Evolutionary conservation across 768 basidiomycete species (phyloP), one percentile per base, ranked within the genome.

Genomic region (Pisolithus marmoratus): DNA sequence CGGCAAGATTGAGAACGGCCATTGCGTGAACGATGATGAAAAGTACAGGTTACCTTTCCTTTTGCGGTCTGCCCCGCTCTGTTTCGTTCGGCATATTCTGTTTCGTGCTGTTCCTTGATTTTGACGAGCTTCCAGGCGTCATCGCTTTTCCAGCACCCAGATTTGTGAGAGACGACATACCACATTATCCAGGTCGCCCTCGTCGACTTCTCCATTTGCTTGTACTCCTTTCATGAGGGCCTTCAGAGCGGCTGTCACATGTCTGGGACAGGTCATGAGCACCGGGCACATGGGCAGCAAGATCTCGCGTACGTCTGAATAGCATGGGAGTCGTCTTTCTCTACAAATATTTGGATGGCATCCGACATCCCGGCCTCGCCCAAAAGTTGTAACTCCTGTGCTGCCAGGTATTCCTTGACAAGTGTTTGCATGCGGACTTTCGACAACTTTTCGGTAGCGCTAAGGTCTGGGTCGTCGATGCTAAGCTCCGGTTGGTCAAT

Each of bases 291-390:
- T 38, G 5, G 38, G 27, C 47, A 19, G 31, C 22, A 3, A 29
- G 17, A 5, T 31, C n/a, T 14, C 4, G 79, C 87, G 58, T 57
- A 94, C 93, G 74, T 79, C 57, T 84, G 81, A 63, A 99, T 95
- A 8, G 95, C 92, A 72, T 94, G 89, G 26, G 82, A 84, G 67
- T 96, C 94, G 62, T 97, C 95, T 76, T 99, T 99, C 68, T 97
- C 94, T 53, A 99, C 94, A 70, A 90, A 98, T 69, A 85, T 78
- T 73, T 90, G 85, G 48, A 99, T 94, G 6, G 96, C 96, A 64
- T 94, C 90, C 38, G 85, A 86, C 87, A 99, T 90, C 23, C 87
- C 93, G 38, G 77, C 76, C 70, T 96, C 94, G 1, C 88, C 90
- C 17, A 98, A 72, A 47, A 98, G 71, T 72, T 96, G 93, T 62